Evolutionary conservation across 305 asterid genomes (phyloP).

Genomic region (Fraxinus platypoda): DNA sequence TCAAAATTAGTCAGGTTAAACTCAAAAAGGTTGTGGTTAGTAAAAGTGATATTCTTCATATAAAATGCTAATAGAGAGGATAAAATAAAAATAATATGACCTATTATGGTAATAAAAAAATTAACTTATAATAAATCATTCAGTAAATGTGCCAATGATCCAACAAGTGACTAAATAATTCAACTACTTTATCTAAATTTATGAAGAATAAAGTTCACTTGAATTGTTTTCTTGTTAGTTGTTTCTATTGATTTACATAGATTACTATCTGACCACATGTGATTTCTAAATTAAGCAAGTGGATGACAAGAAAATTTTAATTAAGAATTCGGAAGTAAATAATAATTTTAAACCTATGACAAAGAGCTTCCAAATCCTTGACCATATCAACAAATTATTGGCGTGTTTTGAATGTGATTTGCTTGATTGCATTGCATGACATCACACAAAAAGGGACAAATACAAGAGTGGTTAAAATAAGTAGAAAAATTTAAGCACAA

Average conservation of each 20-base stretch:
- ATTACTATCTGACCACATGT: not conserved
- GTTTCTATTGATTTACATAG: not conserved
- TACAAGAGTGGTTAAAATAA: not conserved
- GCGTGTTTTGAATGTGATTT: not conserved
- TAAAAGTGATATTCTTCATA: not conserved
- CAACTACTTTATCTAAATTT: not conserved
- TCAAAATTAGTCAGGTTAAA: no score
- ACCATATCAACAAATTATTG: not conserved
- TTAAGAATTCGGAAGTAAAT: not conserved
- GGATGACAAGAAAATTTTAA: not conserved
- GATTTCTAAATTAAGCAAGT: not conserved
- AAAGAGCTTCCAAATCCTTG: not conserved
- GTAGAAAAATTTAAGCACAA: not conserved
- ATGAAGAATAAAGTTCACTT: not conserved
- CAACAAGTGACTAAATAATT: not conserved
- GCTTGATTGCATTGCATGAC: not conserved
- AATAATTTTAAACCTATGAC: not conserved
- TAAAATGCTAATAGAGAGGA: not conserved
- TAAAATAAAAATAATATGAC: not conserved
- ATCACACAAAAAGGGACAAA: not conserved
- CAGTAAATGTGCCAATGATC: not conserved
- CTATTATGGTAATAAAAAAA: not conserved
- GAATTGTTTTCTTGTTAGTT: not conserved
- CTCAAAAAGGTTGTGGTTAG: no score
- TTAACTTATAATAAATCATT: not conserved